Evolutionary conservation across 1,139 yeast genomes (phyloP).

Genomic region (Wickerhamomyces sp.): DNA sequence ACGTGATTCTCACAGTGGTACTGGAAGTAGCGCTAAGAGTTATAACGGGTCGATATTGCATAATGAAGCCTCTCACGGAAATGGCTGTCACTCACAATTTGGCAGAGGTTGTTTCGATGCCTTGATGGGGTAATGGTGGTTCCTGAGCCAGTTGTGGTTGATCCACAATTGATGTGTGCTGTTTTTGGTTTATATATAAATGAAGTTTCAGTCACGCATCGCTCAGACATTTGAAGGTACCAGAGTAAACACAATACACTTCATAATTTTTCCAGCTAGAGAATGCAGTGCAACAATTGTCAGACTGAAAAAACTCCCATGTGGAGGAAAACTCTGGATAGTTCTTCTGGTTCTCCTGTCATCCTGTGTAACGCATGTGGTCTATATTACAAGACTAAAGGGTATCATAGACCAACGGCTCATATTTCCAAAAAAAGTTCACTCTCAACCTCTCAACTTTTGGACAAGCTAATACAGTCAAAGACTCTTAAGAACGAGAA

Average conservation of each 20-base stretch:
- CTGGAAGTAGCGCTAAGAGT: not conserved
- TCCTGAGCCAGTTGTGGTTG: too few species aligned
- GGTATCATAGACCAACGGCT: slow-evolving; percentile 68
- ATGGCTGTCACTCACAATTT: too few species aligned
- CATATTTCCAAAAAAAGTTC: slow-evolving; percentile 36
- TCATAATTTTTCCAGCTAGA: slow-evolving; percentile 1
- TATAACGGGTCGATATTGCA: not conserved
- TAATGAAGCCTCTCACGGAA: too few species aligned
- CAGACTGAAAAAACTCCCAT: slow-evolving; percentile 78
- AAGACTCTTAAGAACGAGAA: not conserved
- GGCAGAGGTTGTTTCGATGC: too few species aligned
- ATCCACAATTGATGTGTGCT: too few species aligned
- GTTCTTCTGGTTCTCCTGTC: slow-evolving; percentile 45
- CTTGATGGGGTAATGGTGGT: too few species aligned
- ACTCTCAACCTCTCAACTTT: slow-evolving; percentile 14
- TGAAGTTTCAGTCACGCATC: too few species aligned
- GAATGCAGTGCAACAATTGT: slow-evolving; percentile 43
- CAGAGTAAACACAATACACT: not conserved
- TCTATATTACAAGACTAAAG: slow-evolving; percentile 69
- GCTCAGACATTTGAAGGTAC: not conserved
- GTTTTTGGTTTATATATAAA: too few species aligned
- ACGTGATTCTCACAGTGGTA: too few species aligned
- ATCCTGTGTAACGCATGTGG: slow-evolving; percentile 90
- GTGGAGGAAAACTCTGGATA: slow-evolving; percentile 76
- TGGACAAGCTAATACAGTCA: slow-evolving; percentile 7